Evolutionary conservation across 495 filamentous ascomycete species (phyloP).

Genomic region (Extremus antarcticus): DNA sequence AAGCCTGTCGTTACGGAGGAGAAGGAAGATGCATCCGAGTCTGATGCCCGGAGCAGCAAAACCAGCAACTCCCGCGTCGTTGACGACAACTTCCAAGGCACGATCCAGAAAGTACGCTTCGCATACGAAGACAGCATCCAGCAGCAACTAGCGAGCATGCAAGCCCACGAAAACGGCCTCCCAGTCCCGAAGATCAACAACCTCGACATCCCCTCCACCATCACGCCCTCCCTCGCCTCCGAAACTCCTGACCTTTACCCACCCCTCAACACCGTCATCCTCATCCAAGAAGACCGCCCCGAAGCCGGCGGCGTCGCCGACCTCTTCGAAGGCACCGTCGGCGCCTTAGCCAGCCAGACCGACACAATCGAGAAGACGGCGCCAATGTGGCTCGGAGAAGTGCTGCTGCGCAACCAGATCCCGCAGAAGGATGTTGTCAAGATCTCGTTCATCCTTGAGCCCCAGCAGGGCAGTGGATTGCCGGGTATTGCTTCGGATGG

Average conservation of each 20-base stretch:
- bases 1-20: slow-evolving; percentile 72
- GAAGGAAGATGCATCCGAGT: slow-evolving; percentile 58
- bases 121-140: slow-evolving; percentile 64
- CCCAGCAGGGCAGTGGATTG: slow-evolving; percentile 37
- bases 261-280: slow-evolving; percentile 68
- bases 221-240: slow-evolving; percentile 65
- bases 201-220: slow-evolving; percentile 35
- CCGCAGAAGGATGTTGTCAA: slow-evolving; percentile 88
- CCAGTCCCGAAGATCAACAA: slow-evolving; percentile 17
- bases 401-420: slow-evolving; percentile 74
- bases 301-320: slow-evolving; percentile 84
- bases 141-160: slow-evolving; percentile 17
- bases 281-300: slow-evolving; percentile 87
- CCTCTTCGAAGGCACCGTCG: slow-evolving; percentile 80
- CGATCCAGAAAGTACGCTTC: slow-evolving; percentile 64
- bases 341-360: slow-evolving; percentile 60
- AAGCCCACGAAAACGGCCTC: slow-evolving; percentile 15
- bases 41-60: slow-evolving; percentile 46
- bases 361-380: slow-evolving; percentile 74
- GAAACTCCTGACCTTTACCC: slow-evolving; percentile 80
- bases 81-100: slow-evolving; percentile 72
- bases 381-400: slow-evolving; percentile 84
- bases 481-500: slow-evolving; percentile 31
- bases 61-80: slow-evolving; percentile 61
- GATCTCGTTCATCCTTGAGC: slow-evolving; percentile 80